Base-by-base conservation (phyloP, 371 early-diverging fungal genomes). In the Mortierella sp. region DNA sequence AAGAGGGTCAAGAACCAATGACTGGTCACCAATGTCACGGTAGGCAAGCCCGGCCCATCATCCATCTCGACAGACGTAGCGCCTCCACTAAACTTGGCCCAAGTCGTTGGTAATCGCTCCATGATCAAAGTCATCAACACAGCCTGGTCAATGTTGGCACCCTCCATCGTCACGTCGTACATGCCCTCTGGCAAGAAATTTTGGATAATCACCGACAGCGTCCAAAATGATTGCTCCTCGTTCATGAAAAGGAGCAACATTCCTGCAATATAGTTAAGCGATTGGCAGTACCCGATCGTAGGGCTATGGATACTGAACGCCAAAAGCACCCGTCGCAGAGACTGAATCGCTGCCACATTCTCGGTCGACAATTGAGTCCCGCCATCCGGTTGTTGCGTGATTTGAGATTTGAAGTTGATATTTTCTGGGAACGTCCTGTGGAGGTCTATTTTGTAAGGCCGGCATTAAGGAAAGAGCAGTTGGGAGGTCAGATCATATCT, bases 1-100 rank as follows among this genome's bases (percentile, higher is more conserved):
- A 95, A 97, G 7, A 96, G 82, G 0, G 97, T 96, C 80, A 95
- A 83, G 80, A 96, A 96, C 97, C 97, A 97, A 70, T 94, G 96
- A 65, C 93, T 95, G 10, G 96, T 96, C 21, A 95, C 93, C 71
- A 96, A 89, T 1, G 94, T 94, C 38, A 96, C 89, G 19, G 95
- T 91, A 3, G 96, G 95, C 80, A 96, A 81, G 2, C 92, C 90
- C 1, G 87, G 88, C 28, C 93, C 92, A 0, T 89, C 85, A 42
- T 88, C 89, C 60, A 91, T 91, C 57, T 90, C 91, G 70, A 92
- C 93, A 85, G 91, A 90, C 38, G 92, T 91, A 14, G 85, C 91
- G 65, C 91, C 93, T 24, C 72, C 83, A 44, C 88, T 84, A 34
- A 93, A 88, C 58, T 91, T 92, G 38, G 87, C 78, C 93, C 93